Conservation (phyloP, 2,329 filamentous ascomycete genomes). For the Curvularia eragrostidis region DNA sequence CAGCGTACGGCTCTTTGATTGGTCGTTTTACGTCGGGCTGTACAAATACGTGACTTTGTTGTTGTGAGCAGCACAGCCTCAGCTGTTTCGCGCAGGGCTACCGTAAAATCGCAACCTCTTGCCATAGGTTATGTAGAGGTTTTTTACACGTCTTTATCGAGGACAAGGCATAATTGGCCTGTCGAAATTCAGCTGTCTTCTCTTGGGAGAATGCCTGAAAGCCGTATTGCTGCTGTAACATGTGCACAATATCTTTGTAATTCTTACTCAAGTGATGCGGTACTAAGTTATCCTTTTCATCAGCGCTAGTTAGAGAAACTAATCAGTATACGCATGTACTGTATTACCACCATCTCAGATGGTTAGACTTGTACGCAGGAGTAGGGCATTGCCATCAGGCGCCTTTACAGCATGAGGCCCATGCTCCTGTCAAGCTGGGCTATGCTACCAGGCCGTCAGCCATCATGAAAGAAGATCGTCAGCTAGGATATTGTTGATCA, state of each 20-base stretch:
- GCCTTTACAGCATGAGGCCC: background rate
- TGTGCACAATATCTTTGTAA: background rate
- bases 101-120: background rate
- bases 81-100: background rate
- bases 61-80: background rate
- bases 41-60: background rate
- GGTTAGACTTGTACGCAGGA: background rate
- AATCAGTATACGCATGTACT: background rate
- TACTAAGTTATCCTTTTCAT: background rate
- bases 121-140: too few relatives aligned
- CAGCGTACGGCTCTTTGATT: slow-evolving; percentile 7
- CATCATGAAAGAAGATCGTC: background rate
- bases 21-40: background rate
- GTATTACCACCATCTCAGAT: background rate
- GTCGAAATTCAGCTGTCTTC: background rate
- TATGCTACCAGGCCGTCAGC: background rate
- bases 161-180: background rate
- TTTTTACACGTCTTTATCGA: background rate
- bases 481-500: background rate
- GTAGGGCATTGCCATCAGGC: background rate
- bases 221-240: background rate
- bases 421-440: background rate
- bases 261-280: background rate
- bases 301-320: too few relatives aligned
- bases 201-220: background rate